These are phyloP conservation scores for Arabidopsis lyrata DNA, from an alignment of 441 rosid genomes.

Conservation along the genomic window DNA sequence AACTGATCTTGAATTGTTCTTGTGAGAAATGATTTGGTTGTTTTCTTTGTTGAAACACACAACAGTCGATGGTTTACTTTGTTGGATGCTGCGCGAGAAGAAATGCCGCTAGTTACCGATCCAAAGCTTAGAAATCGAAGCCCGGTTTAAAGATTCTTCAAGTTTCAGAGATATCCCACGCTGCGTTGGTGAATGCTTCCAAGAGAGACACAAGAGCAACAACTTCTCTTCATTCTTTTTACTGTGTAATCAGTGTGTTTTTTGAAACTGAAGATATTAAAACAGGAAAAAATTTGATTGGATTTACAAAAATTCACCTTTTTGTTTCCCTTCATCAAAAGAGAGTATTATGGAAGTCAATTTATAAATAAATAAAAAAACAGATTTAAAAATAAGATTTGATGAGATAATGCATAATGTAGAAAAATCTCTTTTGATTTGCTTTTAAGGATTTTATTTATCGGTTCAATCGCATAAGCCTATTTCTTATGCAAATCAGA, in stretches of 20 bases:
- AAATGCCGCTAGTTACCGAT: constrained; percentile 57
- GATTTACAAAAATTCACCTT: too few species aligned
- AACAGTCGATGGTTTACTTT: constrained; percentile 76
- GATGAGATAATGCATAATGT: too few species aligned
- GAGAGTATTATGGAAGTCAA: too few species aligned
- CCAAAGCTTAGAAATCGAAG: constrained; percentile 57
- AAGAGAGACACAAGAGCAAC: constrained; percentile 23
- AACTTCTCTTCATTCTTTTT: constrained; percentile 21
- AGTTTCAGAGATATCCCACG: constrained; percentile 15
- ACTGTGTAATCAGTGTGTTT: constrained; percentile 30
- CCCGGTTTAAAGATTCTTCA: background rate
- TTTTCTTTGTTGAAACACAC: background rate
- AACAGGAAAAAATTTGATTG: background rate
- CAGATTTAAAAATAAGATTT: too few species aligned
- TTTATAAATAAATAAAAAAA: too few species aligned
- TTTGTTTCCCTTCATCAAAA: too few species aligned
- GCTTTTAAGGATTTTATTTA: too few species aligned
- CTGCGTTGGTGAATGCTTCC: constrained; percentile 11
- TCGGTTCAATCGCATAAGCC: too few species aligned
- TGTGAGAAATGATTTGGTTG: constrained; percentile 17
- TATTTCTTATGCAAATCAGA: too few species aligned
- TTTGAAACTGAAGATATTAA: constrained; percentile 5
- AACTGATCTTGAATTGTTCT: background rate
- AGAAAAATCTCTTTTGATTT: too few species aligned
- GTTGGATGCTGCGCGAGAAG: constrained; percentile 95